These are phyloP conservation scores for Wallacemonas sp. DNA, from an alignment of 208 protist genomes.

Conservation along the genomic window DNA sequence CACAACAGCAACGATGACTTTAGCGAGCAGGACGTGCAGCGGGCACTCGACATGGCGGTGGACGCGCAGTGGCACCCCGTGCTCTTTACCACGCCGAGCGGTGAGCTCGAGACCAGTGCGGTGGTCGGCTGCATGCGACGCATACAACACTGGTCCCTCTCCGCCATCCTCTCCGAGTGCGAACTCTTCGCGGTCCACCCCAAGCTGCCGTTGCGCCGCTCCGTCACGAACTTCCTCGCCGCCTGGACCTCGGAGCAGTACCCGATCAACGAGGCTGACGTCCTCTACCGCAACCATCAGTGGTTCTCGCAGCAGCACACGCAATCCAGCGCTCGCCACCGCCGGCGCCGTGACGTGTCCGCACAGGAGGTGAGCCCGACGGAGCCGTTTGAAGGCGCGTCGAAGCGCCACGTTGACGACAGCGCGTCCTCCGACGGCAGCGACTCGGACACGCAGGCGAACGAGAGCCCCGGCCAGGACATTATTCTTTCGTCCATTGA, in stretches of 20 bases:
- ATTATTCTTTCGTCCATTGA: slow-evolving; percentile 14
- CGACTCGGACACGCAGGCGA: slow-evolving; percentile 14
- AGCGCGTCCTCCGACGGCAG: slow-evolving; percentile 12
- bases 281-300: slow-evolving; percentile 36
- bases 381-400: slow-evolving; percentile 18
- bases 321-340: not conserved
- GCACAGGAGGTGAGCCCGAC: not conserved
- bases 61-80: slow-evolving; percentile 86
- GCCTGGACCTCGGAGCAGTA: slow-evolving; percentile 57
- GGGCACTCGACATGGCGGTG: slow-evolving; percentile 81
- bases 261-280: slow-evolving; percentile 52
- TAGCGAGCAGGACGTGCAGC: slow-evolving; percentile 61
- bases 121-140: slow-evolving; percentile 88
- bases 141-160: slow-evolving; percentile 80
- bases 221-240: slow-evolving; percentile 69
- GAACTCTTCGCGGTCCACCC: slow-evolving; percentile 70
- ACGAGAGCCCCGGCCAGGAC: not conserved
- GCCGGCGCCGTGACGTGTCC: not conserved
- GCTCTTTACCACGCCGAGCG: slow-evolving; percentile 84
- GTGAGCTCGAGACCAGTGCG: slow-evolving; percentile 86
- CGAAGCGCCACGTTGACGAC: not conserved
- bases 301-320: slow-evolving; percentile 12
- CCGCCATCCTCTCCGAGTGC: slow-evolving; percentile 79
- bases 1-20: slow-evolving; percentile 68
- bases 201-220: slow-evolving; percentile 36